Base-by-base conservation (phyloP, 306 rosid species). In the Aeschynomene evenia region DNA sequence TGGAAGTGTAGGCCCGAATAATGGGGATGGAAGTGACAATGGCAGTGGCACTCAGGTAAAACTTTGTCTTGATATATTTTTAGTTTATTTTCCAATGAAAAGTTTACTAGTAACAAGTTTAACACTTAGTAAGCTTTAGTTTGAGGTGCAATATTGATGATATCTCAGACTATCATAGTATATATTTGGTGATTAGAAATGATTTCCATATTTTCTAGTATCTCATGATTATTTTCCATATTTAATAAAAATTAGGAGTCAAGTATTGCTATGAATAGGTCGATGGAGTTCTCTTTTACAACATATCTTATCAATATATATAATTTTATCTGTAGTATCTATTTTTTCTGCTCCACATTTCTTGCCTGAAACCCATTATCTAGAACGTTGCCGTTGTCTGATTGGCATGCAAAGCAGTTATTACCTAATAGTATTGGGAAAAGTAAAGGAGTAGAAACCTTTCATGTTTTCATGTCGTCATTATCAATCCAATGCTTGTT, bases 41-140 rank as follows among this genome's bases (percentile, higher is more conserved):
- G 98, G 96, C 64, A 92, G 96, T 74, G 96, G 90, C 65, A 87
- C 95, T 65, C 98, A 92, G 96, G 98, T 92, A 87, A 20, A 64
- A 48, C 43, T 37, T 13, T 37, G 43, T 13, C 43, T 9, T 10
- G 43, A 1, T 9, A 37, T 37, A 37, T 37, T 9, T 37, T 9
- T 10, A 37, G 43, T 37, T 37, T 37, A 37, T 37, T 37, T 37
- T 37, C 12, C 11, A 7, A 9, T 37, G 9, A 37, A 11, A 37
- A 7, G n/a, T 37, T 34, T 11, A 37, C 11, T 37, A 9, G 43
- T 37, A 37, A 10, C 43, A 37, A 37, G 43, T 9, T 37, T 9
- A 43, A n/a, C 4, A n/a, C 50, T 43, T n/a, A 37, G 43, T 9
- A 37, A 9, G 43, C 43, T 37, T 37, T 37, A 37, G 43, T 2